These are phyloP conservation scores for Fusarium sarcochroum DNA, from an alignment of 2,329 filamentous ascomycete species.

Conservation along the genomic window DNA sequence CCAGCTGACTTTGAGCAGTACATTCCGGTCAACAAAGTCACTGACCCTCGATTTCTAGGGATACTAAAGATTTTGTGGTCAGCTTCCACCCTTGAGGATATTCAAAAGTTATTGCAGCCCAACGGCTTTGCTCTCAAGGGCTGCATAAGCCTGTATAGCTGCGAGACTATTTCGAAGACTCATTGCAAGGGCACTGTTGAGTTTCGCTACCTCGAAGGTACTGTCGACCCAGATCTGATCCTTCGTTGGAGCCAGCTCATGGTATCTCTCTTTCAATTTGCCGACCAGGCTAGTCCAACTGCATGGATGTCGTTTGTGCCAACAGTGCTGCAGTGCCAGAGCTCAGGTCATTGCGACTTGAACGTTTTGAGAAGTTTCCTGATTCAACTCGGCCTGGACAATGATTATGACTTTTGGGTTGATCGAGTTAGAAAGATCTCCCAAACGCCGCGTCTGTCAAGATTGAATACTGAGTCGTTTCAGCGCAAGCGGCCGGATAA, in stretches of 20 bases:
- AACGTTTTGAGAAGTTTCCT: constrained; percentile 24
- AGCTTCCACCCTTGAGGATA: neutral
- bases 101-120: neutral
- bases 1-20: constrained; percentile 26
- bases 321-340: constrained; percentile 3
- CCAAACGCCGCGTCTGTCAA: neutral
- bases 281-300: constrained; percentile 27
- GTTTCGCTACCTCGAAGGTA: constrained; percentile 41
- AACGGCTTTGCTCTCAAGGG: neutral
- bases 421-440: neutral
- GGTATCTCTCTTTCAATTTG: constrained; percentile 40
- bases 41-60: neutral
- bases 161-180: neutral
- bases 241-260: constrained; percentile 39
- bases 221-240: constrained; percentile 35
- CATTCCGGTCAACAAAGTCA: neutral
- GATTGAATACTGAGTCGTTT: too few species aligned
- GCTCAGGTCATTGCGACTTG: constrained; percentile 1
- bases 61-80: constrained; percentile 32
- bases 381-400: constrained; percentile 17
- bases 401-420: constrained; percentile 34
- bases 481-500: neutral
- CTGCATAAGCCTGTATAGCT: constrained; percentile 11
- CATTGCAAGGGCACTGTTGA: constrained; percentile 29
- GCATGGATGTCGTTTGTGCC: constrained; percentile 22